A percentile compares a stretch with the other conserved stretches of the same genome.
phyloP scores from a whole-genome alignment of 495 filamentous ascomycete genomes.

The Peziza echinospora region DNA sequence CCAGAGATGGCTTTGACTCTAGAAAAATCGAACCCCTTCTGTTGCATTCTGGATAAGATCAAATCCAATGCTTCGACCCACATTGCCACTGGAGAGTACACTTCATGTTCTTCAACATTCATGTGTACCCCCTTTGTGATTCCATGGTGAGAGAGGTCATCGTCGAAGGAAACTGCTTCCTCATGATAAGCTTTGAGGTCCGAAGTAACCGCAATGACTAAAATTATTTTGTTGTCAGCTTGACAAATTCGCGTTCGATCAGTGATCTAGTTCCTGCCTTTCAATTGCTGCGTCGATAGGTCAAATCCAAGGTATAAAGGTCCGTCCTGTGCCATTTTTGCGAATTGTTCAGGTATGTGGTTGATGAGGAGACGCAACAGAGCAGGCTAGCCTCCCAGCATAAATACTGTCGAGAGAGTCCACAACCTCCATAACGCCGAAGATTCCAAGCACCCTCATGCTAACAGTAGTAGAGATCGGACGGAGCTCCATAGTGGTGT shows the following conservation, averaged over 20 bases:
- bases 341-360: too few species aligned
- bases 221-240: background rate
- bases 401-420: too few species aligned
- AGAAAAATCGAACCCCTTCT: constrained; percentile 51
- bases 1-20: constrained; percentile 67
- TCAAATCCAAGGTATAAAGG: constrained; percentile 75
- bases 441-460: too few species aligned
- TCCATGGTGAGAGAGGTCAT: constrained; percentile 54
- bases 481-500: too few species aligned
- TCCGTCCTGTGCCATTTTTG: background rate
- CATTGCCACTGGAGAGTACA: constrained; percentile 79
- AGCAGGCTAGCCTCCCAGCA: too few species aligned
- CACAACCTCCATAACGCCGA: too few species aligned
- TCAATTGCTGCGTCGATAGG: constrained; percentile 88
- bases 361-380: too few species aligned
- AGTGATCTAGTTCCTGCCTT: constrained; percentile 31
- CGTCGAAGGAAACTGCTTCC: constrained; percentile 54
- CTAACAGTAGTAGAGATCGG: too few species aligned
- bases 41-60: constrained; percentile 49
- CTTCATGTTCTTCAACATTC: constrained; percentile 60
- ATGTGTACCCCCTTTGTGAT: constrained; percentile 72
- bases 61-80: constrained; percentile 85
- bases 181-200: constrained; percentile 53
- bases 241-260: background rate
- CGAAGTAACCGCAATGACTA: constrained; percentile 59